Evolutionary conservation across 2,329 filamentous ascomycete genomes (phyloP), one percentile per base, ranked within the genome.

Genomic region (Cladosporium halotolerans): DNA sequence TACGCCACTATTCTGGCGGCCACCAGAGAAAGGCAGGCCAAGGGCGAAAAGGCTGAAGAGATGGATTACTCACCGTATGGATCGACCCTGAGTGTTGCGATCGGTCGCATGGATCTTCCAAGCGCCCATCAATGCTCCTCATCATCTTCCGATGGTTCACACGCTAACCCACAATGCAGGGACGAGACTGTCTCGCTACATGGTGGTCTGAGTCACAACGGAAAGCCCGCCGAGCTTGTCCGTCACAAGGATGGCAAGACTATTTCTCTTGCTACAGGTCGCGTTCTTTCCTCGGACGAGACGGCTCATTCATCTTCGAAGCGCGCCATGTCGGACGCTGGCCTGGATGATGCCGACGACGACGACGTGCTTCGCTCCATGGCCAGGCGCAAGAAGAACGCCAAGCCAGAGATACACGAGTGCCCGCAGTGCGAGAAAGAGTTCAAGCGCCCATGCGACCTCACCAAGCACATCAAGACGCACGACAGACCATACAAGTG

Each of bases 401-500:
- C 89, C 34, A 67, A 67, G 51, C 65, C 66, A 28, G 66, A 68
- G 58, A 69, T 67, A 19, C 67, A 70, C 48, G 62, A 60, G 31
- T 69, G 68, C 57, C 88, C 92, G 71, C 86, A 95, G 70, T 97
- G 92, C 74, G 84, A 82, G 70, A 96, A 96, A 74, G 83, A 92
- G 71, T 97, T 97, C 76, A 95, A 93, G 73, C 85, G 93, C 57
- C 89, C 89, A n/a, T 97, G 93, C 72, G 93, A 99, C 70, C 77
- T 97, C 55, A 96, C 90, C 61, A 97, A 97, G 78, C 93, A 99
- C 73, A 88, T 95, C 75, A 99, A 97, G 78, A 97, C 92, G 0
- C 93, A 99, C 71, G 90, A 89, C 53, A 88, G 93, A 34, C 93
- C 92, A 9, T 96, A 88, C 87, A 99, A 99, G 76, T 99, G 93